These are phyloP conservation scores for Mycena olivaceomarginata DNA, from an alignment of 768 basidiomycete genomes.

Conservation along the genomic window DNA sequence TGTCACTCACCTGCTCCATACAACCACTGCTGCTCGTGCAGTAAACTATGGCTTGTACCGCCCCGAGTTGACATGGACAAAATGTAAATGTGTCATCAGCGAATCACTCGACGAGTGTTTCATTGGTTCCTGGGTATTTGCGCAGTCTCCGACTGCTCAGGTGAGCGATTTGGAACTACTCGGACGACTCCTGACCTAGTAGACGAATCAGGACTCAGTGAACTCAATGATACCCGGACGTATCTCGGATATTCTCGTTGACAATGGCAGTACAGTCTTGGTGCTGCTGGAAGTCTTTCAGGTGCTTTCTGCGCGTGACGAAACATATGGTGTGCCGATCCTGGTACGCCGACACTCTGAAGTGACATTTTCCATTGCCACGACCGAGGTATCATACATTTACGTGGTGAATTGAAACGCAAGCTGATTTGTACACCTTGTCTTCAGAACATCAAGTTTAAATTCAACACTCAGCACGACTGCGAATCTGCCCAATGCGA, in stretches of 20 bases:
- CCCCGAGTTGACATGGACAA: not conserved
- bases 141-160: not conserved
- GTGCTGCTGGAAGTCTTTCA: not conserved
- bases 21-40: constrained; percentile 1
- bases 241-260: not conserved
- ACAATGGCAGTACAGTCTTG: not conserved
- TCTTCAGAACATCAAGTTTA: constrained; percentile 38
- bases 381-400: not conserved
- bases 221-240: not conserved
- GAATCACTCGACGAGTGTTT: constrained; percentile 12
- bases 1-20: not conserved
- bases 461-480: constrained; percentile 18
- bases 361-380: not conserved
- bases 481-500: constrained; percentile 36
- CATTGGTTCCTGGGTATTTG: not conserved
- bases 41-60: not conserved
- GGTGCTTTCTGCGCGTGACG: not conserved
- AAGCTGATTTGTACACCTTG: not conserved
- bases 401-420: not conserved
- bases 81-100: not conserved
- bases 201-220: not conserved
- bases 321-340: constrained; percentile 13
- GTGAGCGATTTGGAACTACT: constrained; percentile 1
- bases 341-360: not conserved
- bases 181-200: not conserved